These are phyloP conservation scores for Verticillium nonalfalfae DNA, from an alignment of 2,329 filamentous ascomycete species.

Conservation along the genomic window DNA sequence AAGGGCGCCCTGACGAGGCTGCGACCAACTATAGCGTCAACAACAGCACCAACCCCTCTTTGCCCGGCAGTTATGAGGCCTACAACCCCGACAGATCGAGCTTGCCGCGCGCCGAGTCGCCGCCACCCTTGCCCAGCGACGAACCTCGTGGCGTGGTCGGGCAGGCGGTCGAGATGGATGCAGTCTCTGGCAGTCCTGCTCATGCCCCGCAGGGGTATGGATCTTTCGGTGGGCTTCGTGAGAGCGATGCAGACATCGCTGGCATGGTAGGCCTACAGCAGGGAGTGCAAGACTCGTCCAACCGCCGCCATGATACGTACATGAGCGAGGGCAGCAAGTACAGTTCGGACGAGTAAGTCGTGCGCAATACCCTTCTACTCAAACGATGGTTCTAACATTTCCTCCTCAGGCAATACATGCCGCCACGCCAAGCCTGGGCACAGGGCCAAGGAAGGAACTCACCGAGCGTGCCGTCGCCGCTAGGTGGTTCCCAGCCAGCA, in stretches of 20 bases:
- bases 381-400: constrained; percentile 19
- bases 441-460: constrained; percentile 35
- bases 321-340: constrained; percentile 68
- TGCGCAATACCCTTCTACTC: constrained; percentile 11
- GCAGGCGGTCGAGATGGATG: constrained; percentile 77
- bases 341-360: constrained; percentile 65
- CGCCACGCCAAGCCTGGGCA: constrained; percentile 52
- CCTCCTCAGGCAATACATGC: constrained; percentile 47
- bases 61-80: constrained; percentile 30
- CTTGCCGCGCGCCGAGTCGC: constrained; percentile 56
- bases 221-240: constrained; percentile 42
- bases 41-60: constrained; percentile 26
- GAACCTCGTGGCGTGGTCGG: constrained; percentile 39
- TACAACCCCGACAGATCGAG: constrained; percentile 35
- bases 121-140: constrained; percentile 50
- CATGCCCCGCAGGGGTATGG: constrained; percentile 33
- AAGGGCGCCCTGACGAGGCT: constrained; percentile 21
- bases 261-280: constrained; percentile 71
- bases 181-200: constrained; percentile 49
- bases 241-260: constrained; percentile 65
- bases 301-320: constrained; percentile 39
- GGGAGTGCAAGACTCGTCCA: constrained; percentile 23
- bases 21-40: constrained; percentile 29
- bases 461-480: constrained; percentile 38
- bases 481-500: constrained; percentile 25